Conservation (phyloP, 768 basidiomycete species). For the Termitomyces bulborhizus region DNA sequence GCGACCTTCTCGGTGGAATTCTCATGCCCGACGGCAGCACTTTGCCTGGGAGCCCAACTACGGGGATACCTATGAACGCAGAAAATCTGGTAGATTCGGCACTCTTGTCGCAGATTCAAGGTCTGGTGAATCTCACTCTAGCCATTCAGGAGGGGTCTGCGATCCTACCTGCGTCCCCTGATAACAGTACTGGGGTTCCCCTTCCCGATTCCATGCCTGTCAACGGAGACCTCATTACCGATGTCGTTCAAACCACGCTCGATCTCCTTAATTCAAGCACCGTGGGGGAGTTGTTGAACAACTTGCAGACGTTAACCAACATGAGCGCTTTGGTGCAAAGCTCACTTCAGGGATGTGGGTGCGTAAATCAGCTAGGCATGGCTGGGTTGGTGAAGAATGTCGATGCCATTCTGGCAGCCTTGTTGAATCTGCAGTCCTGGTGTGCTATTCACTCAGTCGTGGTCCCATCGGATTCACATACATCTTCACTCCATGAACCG, state of each 20-base stretch:
- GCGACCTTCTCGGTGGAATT: not conserved
- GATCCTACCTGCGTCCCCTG: not conserved
- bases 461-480: not conserved
- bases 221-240: conserved; percentile 8
- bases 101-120: conserved; percentile 6
- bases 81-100: conserved; percentile 1
- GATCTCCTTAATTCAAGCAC: conserved; percentile 9
- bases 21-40: not conserved
- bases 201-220: not conserved
- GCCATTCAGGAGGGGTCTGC: conserved; percentile 3
- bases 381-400: conserved; percentile 3
- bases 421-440: conserved; percentile 8
- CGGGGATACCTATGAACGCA: not conserved
- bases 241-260: conserved; percentile 10
- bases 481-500: not conserved
- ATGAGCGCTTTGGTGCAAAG: not conserved
- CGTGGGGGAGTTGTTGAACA: conserved; percentile 3
- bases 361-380: conserved; percentile 7
- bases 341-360: conserved; percentile 10
- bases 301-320: conserved; percentile 4
- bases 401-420: conserved; percentile 1
- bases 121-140: conserved; percentile 5
- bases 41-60: not conserved
- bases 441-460: conserved; percentile 10
- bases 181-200: not conserved